phyloP scores from a whole-genome alignment of 805 yeast genomes.

The Suhomyces sp. region DNA sequence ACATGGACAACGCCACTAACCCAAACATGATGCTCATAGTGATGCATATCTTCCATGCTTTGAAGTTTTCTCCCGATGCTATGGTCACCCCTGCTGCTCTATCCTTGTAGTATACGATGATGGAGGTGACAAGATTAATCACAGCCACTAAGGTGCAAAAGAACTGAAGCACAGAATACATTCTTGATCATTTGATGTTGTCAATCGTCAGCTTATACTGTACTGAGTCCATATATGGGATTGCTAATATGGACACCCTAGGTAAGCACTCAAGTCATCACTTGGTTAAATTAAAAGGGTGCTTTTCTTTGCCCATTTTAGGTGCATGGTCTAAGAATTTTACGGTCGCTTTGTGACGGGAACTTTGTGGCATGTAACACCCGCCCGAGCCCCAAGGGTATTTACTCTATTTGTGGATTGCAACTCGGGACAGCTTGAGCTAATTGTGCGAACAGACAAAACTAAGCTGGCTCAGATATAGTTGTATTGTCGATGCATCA shows the following conservation, averaged over 20 bases:
- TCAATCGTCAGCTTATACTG: neutral
- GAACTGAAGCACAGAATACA: slow-evolving; percentile 7
- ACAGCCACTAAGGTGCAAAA: slow-evolving; percentile 17
- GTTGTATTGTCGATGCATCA: neutral
- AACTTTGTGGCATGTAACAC: neutral
- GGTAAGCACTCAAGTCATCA: neutral
- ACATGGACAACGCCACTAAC: slow-evolving; percentile 12
- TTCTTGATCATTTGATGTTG: neutral
- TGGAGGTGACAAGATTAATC: slow-evolving; percentile 15
- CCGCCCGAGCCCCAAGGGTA: neutral
- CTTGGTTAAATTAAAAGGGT: neutral
- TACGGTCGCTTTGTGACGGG: neutral
- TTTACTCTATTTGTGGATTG: neutral
- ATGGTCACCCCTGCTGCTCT: slow-evolving; percentile 11
- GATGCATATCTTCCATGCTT: slow-evolving; percentile 18
- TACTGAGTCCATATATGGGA: neutral
- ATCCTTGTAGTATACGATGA: slow-evolving; percentile 15
- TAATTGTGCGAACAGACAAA: neutral
- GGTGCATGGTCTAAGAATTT: neutral
- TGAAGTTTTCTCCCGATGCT: slow-evolving; percentile 17
- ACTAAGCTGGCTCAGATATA: neutral
- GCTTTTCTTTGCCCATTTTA: neutral
- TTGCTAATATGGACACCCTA: neutral
- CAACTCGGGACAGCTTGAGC: neutral
- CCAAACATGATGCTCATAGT: slow-evolving; percentile 19